Evolutionary conservation across 192 early-diverging fungal genomes (phyloP), one percentile per base, ranked within the genome.

Genomic region (Gigaspora rosea): DNA sequence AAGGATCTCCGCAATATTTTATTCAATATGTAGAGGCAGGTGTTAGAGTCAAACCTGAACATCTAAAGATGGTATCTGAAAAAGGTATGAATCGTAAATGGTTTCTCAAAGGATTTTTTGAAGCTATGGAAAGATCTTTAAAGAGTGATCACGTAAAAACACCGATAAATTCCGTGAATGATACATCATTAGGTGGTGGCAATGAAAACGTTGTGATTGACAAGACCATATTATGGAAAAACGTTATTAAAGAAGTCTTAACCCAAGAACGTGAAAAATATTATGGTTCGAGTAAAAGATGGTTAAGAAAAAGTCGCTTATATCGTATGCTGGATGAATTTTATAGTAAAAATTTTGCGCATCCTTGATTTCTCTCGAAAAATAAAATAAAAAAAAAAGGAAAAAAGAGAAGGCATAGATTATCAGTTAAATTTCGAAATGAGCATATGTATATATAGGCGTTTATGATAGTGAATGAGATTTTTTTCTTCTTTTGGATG

Each of bases 1-100:
- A 66, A 66, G 64, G 64, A 46, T 27, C 64, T 36, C 64, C 64
- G 9, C 33, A 46, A 8, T 66, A 33, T 66, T 66, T 66, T 35
- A 41, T 12, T 1, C 27, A 46, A 46, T 66, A 66, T 66, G 18
- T 66, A 2, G 64, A 66, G 12, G 64, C 64, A 36, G 64, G 64
- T 66, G 64, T 66, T 13, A 66, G 35, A 36, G 9, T 66, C 5
- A 2, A 35, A 13, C 64, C 64, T 46, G 64, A 66, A 0, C 64
- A 66, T 66, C 35, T 66, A 36, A 66, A 36, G 36, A 66, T 66
- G 64, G 64, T 66, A 46, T 32, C 35, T 5, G 64, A 66, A 66
- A 66, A 66, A 18, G 64, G 64, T 12, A 66, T 66, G 64, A 32
- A 66, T 36, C n/a, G 64, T 12, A 66, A 66, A 66, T 66, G 64